Evolutionary conservation across 306 rosid species (phyloP).

Genomic region (Bauhinia variegata): DNA sequence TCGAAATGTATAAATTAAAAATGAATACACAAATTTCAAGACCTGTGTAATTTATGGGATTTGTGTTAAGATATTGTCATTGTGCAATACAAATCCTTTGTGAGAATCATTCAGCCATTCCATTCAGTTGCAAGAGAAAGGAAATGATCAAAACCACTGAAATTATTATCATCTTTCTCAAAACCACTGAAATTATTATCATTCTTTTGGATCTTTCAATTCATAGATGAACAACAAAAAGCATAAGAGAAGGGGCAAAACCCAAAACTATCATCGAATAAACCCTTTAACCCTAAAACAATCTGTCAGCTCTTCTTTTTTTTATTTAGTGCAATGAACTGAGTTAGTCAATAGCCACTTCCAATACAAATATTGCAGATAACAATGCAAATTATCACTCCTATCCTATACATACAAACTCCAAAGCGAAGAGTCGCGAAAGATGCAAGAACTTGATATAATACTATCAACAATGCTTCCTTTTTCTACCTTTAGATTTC

Average conservation of each 20-base stretch:
- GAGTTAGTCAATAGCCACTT: conserved; percentile 30
- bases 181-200: too few relatives aligned
- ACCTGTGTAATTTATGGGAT: too few relatives aligned
- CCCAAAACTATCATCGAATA: background rate
- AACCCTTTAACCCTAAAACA: background rate
- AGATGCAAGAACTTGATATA: conserved; percentile 51
- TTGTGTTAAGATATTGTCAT: too few relatives aligned
- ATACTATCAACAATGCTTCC: conserved; percentile 77
- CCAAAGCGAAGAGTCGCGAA: conserved; percentile 50
- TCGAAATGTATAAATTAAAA: too few relatives aligned
- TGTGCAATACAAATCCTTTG: too few relatives aligned
- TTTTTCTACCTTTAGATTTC: conserved; percentile 54
- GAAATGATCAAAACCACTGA: too few relatives aligned
- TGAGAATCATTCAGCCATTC: conserved; percentile 5
- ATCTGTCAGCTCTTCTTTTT: too few relatives aligned
- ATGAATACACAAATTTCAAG: too few relatives aligned
- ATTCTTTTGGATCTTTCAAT: conserved; percentile 15
- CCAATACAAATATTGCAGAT: conserved; percentile 27
- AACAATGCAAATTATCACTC: conserved; percentile 15
- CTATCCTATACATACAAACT: conserved; percentile 39
- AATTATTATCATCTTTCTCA: too few relatives aligned
- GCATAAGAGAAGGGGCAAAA: background rate
- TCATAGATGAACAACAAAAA: conserved; percentile 1
- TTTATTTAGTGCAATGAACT: conserved; percentile 25
- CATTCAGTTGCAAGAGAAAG: too few relatives aligned